phyloP scores from a whole-genome alignment of 805 yeast genomes.

The Yamadazyma ubonensis region DNA sequence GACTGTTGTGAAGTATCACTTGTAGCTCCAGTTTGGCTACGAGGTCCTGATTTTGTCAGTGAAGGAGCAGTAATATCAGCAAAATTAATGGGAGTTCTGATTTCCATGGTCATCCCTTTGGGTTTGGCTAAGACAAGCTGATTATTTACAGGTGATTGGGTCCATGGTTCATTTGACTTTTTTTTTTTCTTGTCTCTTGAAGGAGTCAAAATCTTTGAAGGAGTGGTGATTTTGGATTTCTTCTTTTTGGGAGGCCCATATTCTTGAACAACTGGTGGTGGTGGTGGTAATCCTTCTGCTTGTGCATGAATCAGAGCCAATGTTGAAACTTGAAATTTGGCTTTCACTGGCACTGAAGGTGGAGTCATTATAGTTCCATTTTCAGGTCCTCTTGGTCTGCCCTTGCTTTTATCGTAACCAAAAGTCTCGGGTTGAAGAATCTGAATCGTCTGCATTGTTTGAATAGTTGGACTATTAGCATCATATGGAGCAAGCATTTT shows the following conservation, averaged over 20 bases:
- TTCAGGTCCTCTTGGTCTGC: too few relatives aligned
- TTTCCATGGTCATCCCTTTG: too few relatives aligned
- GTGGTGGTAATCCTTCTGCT: background rate
- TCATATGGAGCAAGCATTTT: background rate
- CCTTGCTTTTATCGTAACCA: too few relatives aligned
- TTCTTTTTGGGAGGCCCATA: background rate
- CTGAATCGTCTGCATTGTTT: background rate
- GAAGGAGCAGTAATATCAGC: too few relatives aligned
- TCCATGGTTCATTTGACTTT: background rate
- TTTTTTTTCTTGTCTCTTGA: background rate
- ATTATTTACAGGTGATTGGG: too few relatives aligned
- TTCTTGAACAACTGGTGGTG: background rate
- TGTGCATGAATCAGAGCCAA: background rate
- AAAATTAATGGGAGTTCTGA: too few relatives aligned
- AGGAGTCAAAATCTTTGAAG: too few relatives aligned
- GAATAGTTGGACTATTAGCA: background rate
- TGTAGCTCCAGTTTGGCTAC: too few relatives aligned
- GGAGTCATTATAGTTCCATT: background rate
- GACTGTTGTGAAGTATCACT: too few relatives aligned
- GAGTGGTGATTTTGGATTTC: background rate
- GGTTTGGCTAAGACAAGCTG: too few relatives aligned
- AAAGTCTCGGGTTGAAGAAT: conserved; percentile 1
- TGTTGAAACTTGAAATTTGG: background rate
- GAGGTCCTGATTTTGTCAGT: too few relatives aligned
- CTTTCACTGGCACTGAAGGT: background rate